Percentiles rank a stretch among this genome's conserved stretches.
phyloP scores from a whole-genome alignment of 768 basidiomycete genomes.

The Kwoniella botswanensis region DNA sequence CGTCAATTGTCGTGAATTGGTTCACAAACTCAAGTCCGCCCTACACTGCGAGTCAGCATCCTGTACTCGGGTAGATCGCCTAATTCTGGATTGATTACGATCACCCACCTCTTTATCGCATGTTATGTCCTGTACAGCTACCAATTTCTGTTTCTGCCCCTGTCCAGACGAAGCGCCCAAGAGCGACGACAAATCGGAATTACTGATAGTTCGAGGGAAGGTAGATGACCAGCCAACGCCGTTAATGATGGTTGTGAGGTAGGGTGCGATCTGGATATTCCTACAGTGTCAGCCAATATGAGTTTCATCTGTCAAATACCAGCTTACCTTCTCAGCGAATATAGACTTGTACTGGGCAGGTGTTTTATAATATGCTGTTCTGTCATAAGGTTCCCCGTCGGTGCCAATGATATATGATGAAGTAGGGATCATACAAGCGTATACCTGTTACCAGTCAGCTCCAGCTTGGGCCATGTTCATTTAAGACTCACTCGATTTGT shows the following conservation, averaged over 20 bases:
- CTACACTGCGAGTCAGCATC: constrained; percentile 54
- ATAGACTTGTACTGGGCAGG: constrained; percentile 70
- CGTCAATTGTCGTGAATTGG: constrained; percentile 72
- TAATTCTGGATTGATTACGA: neutral
- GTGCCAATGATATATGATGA: constrained; percentile 68
- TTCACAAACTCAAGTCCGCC: constrained; percentile 85
- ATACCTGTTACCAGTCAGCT: constrained; percentile 29
- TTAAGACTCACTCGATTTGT: constrained; percentile 3
- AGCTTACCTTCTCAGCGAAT: constrained; percentile 70
- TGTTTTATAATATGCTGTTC: constrained; percentile 73
- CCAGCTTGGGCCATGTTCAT: neutral
- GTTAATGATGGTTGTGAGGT: constrained; percentile 81
- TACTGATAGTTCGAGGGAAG: constrained; percentile 80
- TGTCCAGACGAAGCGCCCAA: constrained; percentile 62
- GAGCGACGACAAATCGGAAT: constrained; percentile 60
- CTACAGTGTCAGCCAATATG: neutral
- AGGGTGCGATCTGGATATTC: constrained; percentile 73
- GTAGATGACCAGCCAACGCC: constrained; percentile 81
- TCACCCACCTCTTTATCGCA: constrained; percentile 75
- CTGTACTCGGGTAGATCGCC: neutral
- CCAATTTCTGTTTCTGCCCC: constrained; percentile 61
- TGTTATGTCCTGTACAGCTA: constrained; percentile 77
- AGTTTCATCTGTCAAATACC: neutral
- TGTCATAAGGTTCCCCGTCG: constrained; percentile 67
- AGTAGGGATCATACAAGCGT: constrained; percentile 53